phyloP scores from a whole-genome alignment of 1,139 yeast genomes.

The Pichia sp. region DNA sequence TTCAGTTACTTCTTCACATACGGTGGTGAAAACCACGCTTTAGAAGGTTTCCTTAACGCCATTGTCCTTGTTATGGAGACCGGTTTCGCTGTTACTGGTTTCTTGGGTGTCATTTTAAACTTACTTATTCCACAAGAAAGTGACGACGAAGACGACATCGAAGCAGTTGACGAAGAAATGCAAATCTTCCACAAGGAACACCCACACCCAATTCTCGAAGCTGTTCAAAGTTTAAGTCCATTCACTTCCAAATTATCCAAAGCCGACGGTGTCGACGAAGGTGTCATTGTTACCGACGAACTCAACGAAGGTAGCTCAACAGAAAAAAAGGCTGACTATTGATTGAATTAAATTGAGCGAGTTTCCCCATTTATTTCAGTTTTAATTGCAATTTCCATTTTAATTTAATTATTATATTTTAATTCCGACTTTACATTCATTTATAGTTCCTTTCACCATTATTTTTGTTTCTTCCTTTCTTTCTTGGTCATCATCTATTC shows the following conservation, averaged over 20 bases:
- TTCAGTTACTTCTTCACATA: slow-evolving; percentile 75
- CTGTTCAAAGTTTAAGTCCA: slow-evolving; percentile 16
- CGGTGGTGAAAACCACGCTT: slow-evolving; percentile 58
- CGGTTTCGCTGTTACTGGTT: slow-evolving; percentile 82
- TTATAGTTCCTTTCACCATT: not conserved
- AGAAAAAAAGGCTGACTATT: slow-evolving; percentile 21
- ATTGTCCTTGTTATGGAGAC: slow-evolving; percentile 82
- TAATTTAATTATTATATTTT: too few species aligned
- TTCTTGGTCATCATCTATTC: not conserved
- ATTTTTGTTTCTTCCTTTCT: not conserved
- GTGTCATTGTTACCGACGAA: slow-evolving; percentile 19
- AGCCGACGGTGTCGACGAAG: slow-evolving; percentile 12
- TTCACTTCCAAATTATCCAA: slow-evolving; percentile 13
- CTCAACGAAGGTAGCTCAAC: slow-evolving; percentile 21
- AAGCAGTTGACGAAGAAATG: slow-evolving; percentile 30
- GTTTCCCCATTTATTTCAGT: too few species aligned
- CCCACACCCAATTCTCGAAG: slow-evolving; percentile 21
- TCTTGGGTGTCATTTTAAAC: slow-evolving; percentile 72
- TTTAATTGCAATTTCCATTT: too few species aligned
- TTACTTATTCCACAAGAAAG: slow-evolving; percentile 67
- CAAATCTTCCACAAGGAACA: slow-evolving; percentile 16
- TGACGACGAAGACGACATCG: slow-evolving; percentile 53
- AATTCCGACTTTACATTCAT: too few species aligned
- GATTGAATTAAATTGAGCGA: not conserved
- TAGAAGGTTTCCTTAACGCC: slow-evolving; percentile 76